A percentile compares a stretch with the other conserved stretches of the same genome.
Evolutionary conservation across 2,329 filamentous ascomycete species (phyloP).

Genomic region (Ophiostoma piceae): DNA sequence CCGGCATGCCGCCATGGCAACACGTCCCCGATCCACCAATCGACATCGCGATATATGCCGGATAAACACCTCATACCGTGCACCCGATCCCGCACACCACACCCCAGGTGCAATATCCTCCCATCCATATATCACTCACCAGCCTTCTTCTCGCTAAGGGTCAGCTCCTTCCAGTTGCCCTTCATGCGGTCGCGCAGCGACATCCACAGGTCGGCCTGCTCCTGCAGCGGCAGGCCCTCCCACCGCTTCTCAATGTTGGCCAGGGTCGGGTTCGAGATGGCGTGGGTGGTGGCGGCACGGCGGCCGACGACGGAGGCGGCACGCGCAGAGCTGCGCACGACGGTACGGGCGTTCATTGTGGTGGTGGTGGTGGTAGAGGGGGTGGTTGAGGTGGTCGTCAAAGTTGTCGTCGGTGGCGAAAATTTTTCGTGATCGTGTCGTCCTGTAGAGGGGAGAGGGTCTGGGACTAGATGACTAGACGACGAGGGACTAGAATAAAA

Average conservation of each 20-base stretch:
- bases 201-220: constrained; percentile 99
- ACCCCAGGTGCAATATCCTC: not conserved
- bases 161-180: constrained; percentile 92
- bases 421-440: constrained; percentile 18
- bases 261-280: constrained; percentile 95
- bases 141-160: constrained; percentile 96
- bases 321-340: constrained; percentile 33
- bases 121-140: constrained; percentile 59
- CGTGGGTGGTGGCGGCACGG: constrained; percentile 66
- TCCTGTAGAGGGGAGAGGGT: constrained; percentile 13
- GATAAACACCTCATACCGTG: not conserved
- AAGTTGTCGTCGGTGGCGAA: constrained; percentile 17
- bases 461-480: not conserved
- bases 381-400: not conserved
- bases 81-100: not conserved
- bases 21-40: not conserved
- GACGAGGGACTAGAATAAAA: not conserved
- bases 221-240: constrained; percentile 95
- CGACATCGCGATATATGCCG: not conserved
- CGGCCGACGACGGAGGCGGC: constrained; percentile 41
- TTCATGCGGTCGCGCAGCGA: constrained; percentile 97
- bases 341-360: constrained; percentile 50
- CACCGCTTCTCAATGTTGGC: constrained; percentile 99
- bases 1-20: not conserved
- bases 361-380: not conserved